Evolutionary conservation across 805 yeast genomes (phyloP), one percentile per base, ranked within the genome.

Genomic region (Starmerella ratchasimensis): DNA sequence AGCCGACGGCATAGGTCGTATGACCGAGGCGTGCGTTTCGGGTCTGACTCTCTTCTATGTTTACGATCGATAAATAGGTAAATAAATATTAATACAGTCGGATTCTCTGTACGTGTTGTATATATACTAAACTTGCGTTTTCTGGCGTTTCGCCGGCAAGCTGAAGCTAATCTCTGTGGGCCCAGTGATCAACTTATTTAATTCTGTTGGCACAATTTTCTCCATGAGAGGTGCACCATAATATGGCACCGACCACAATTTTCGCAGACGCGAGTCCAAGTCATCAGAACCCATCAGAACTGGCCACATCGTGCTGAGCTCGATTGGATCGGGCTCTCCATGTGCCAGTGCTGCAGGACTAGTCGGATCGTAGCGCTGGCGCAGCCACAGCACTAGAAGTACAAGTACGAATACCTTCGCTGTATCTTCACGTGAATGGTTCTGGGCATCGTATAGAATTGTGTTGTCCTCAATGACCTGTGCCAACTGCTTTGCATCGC

Each of bases 321-420:
- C 34, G 10, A 42, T 17, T 13, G 37, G 34, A 24, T 42, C 43
- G 5, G 39, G 25, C 3, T 34, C 36, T 13, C 36, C 39, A 17
- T 20, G 33, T 10, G 18, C 31, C 9, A 19, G 17, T 2, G 23
- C 6, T n/a, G 17, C 6, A n/a, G 24, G 25, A 14, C 23, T 37
- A 9, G 20, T 5, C 1, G 41, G 24, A 4, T 40, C 43, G 34
- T 42, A 42, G 13, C 37, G 29, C 7, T 33, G 28, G 9, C 43
- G 35, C n/a, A 42, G 24, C 48, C 48, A 44, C 17, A 39, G 31
- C 20, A 33, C 32, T 19, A 44, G 39, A 13, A 39, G 31, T 15
- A 38, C 28, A 8, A 36, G 31, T 2, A 42, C 22, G 14, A 34
- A 24, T 34, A 31, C 27, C 18, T 33, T 23, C 4, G 33, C 30